A percentile compares a stretch with the other conserved stretches of the same genome.
Evolutionary conservation across 257 asterid species (phyloP).

Genomic region (Mentha longifolia): DNA sequence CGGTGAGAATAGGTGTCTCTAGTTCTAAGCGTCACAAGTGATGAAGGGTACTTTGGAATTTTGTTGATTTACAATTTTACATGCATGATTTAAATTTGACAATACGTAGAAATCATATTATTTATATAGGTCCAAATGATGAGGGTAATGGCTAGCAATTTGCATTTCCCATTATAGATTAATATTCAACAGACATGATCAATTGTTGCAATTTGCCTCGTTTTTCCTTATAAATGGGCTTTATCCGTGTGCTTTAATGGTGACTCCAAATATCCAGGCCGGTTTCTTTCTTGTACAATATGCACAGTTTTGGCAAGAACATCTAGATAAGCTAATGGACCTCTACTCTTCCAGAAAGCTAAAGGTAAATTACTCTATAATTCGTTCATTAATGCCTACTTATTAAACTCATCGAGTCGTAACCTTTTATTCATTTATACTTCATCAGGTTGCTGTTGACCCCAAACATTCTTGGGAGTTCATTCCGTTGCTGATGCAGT

Average conservation of each 20-base stretch:
- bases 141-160: no score
- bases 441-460: conserved; percentile 65
- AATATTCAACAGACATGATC: neutral
- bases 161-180: neutral
- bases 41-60: no score
- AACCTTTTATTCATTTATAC: neutral
- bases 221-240: neutral
- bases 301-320: conserved; percentile 83
- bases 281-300: conserved; percentile 92
- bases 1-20: no score
- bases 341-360: conserved; percentile 71
- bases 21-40: no score
- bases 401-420: neutral
- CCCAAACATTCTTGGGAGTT: conserved; percentile 73
- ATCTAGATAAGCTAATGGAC: conserved; percentile 70
- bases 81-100: no score
- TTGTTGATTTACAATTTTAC: no score
- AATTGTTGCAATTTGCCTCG: neutral
- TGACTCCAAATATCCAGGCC: conserved; percentile 53
- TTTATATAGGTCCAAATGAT: no score
- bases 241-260: conserved; percentile 23
- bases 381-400: neutral
- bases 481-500: conserved; percentile 90
- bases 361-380: conserved; percentile 55
- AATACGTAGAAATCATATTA: no score